Evolutionary conservation across 352 stramenopile species (phyloP).

Genomic region (Halophytophthora batemanensis): DNA sequence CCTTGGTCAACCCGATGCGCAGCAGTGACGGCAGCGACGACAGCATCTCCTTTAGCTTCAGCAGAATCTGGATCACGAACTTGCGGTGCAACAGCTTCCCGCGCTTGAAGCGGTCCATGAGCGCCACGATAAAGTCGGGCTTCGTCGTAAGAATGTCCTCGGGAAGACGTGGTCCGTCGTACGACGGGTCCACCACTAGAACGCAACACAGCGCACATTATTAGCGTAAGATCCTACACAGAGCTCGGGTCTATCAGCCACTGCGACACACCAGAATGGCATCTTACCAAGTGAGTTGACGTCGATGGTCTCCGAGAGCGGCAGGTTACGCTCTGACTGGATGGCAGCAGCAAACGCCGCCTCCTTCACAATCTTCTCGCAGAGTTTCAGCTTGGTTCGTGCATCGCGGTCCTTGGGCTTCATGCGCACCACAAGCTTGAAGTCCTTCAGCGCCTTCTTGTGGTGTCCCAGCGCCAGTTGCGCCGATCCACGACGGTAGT

Average conservation of each 20-base stretch:
- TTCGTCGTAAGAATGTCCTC: constrained; percentile 53
- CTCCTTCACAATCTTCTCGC: constrained; percentile 97
- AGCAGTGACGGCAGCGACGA: constrained; percentile 90
- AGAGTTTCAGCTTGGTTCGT: constrained; percentile 92
- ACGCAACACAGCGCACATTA: not conserved
- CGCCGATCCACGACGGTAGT: constrained; percentile 96
- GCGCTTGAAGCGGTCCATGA: constrained; percentile 95
- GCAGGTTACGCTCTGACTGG: constrained; percentile 91
- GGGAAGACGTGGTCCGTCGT: constrained; percentile 74
- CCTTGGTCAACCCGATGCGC: constrained; percentile 54
- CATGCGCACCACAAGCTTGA: constrained; percentile 94
- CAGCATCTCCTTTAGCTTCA: constrained; percentile 92
- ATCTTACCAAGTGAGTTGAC: constrained; percentile 67
- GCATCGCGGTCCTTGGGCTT: constrained; percentile 95
- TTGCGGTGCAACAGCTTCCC: constrained; percentile 98
- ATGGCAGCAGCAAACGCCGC: constrained; percentile 96
- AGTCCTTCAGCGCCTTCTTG: constrained; percentile 97
- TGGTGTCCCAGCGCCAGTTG: constrained; percentile 96
- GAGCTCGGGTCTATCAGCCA: not conserved
- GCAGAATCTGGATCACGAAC: constrained; percentile 96
- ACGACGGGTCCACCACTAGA: constrained; percentile 72
- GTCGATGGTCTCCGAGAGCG: constrained; percentile 92
- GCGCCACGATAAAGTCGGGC: constrained; percentile 86
- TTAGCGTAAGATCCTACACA: not conserved
- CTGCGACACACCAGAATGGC: not conserved